A percentile compares a stretch with the other conserved stretches of the same genome.
Conservation (phyloP, 345 rosid species). For the Rhodamnia rubescens region DNA sequence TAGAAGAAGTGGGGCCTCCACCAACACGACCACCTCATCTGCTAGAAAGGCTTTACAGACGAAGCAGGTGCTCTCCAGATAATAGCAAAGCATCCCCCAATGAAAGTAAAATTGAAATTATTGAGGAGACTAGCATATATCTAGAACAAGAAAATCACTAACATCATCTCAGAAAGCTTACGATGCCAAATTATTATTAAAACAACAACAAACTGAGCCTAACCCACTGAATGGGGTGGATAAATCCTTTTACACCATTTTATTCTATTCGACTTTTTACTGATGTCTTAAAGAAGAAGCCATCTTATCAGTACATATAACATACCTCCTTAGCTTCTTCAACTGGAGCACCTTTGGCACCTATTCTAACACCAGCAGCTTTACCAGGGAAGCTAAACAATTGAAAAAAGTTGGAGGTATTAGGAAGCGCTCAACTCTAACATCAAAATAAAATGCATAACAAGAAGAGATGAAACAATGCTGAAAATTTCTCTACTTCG, state of each 20-base stretch:
- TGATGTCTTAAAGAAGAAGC: neutral
- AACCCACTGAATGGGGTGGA: neutral
- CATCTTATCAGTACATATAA: neutral
- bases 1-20: neutral
- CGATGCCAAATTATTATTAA: neutral
- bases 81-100: neutral
- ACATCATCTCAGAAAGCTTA: neutral
- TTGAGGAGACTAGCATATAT: neutral
- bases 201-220: neutral
- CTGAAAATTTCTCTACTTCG: neutral
- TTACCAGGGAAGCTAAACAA: conserved; percentile 72
- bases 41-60: neutral
- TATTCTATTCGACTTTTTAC: neutral
- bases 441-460: neutral
- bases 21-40: neutral
- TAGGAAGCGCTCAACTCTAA: neutral
- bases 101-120: neutral
- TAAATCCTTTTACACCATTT: neutral
- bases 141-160: neutral
- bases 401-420: neutral
- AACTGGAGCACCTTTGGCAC: conserved; percentile 36
- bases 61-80: neutral
- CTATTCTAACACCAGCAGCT: conserved; percentile 66
- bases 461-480: neutral
- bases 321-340: conserved; percentile 11